Evolutionary conservation across 1,284 basidiomycete species (phyloP).

Genomic region (Cryptococcus jaspeensis): DNA sequence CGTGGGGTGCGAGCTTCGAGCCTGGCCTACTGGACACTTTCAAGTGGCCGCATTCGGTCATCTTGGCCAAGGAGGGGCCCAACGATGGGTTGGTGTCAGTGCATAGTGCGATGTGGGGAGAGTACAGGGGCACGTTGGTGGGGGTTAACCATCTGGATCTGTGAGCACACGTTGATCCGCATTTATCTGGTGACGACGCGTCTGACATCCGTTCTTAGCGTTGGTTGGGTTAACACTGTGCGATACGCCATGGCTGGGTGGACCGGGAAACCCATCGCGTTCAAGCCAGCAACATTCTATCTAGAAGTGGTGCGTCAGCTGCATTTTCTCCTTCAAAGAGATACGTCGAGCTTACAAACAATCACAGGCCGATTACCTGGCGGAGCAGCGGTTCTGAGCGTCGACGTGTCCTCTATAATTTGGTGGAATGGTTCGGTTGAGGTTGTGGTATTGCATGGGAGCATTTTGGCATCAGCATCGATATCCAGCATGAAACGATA

Average conservation of each 20-base stretch:
- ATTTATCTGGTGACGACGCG: neutral
- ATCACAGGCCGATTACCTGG: conserved; percentile 46
- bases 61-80: conserved; percentile 82
- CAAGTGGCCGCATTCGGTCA: conserved; percentile 78
- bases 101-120: conserved; percentile 83
- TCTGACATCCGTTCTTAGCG: conserved; percentile 25
- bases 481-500: too few species aligned
- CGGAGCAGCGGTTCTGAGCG: conserved; percentile 45
- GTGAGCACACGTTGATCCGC: conserved; percentile 45
- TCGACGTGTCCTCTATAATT: too few species aligned
- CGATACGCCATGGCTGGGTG: conserved; percentile 83
- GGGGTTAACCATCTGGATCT: conserved; percentile 91
- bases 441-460: too few species aligned
- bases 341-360: neutral
- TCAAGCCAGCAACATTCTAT: conserved; percentile 85
- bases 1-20: conserved; percentile 86
- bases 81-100: conserved; percentile 94
- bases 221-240: conserved; percentile 55
- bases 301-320: conserved; percentile 61
- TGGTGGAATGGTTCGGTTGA: too few species aligned
- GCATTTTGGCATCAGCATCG: too few species aligned
- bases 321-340: neutral
- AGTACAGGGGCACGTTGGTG: conserved; percentile 69
- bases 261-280: conserved; percentile 82
- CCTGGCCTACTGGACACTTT: conserved; percentile 86